A percentile compares a stretch with the other conserved stretches of the same genome.
These are phyloP conservation scores for Paecilomyces sp. DNA, from an alignment of 2,329 filamentous ascomycete genomes.

Conservation along the genomic window DNA sequence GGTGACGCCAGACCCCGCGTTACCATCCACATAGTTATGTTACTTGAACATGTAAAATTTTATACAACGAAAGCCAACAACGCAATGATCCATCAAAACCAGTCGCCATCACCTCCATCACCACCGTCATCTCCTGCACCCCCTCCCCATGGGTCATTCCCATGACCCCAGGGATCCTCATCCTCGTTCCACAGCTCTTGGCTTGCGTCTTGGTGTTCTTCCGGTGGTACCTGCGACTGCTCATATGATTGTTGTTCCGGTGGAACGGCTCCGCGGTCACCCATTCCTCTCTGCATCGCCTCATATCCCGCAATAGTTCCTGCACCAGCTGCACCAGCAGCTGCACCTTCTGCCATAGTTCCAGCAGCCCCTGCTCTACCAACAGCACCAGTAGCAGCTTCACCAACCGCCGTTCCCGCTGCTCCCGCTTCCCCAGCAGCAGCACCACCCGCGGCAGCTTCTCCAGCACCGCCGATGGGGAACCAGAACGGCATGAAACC, in stretches of 20 bases:
- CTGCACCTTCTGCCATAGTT: slow-evolving; percentile 19
- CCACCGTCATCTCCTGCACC: slow-evolving; percentile 4
- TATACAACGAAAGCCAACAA: not conserved
- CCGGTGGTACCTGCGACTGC: slow-evolving; percentile 7
- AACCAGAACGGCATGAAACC: slow-evolving; percentile 49
- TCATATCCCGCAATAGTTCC: slow-evolving; percentile 58
- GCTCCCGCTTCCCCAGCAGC: slow-evolving; percentile 18
- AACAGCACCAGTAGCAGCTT: slow-evolving; percentile 35
- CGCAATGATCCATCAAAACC: slow-evolving; percentile 10
- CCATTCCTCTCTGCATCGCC: slow-evolving; percentile 50
- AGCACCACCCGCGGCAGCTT: slow-evolving; percentile 29
- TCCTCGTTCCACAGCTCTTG: slow-evolving; percentile 21
- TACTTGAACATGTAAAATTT: not conserved
- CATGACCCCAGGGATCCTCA: slow-evolving; percentile 11
- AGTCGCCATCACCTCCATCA: slow-evolving; percentile 17
- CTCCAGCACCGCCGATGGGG: slow-evolving; percentile 34
- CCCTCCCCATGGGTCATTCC: slow-evolving; percentile 11
- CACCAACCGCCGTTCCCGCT: slow-evolving; percentile 21
- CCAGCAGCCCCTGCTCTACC: slow-evolving; percentile 27
- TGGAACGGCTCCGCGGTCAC: slow-evolving; percentile 13
- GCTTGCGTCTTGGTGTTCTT: slow-evolving; percentile 14
- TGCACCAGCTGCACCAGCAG: slow-evolving; percentile 45
- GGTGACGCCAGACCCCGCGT: not conserved
- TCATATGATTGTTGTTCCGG: slow-evolving; percentile 10
- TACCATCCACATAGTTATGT: not conserved